Percentiles rank a stretch among this genome's conserved stretches.
phyloP scores from a whole-genome alignment of 495 filamentous ascomycete species.

The Chaetomium cochliodes region DNA sequence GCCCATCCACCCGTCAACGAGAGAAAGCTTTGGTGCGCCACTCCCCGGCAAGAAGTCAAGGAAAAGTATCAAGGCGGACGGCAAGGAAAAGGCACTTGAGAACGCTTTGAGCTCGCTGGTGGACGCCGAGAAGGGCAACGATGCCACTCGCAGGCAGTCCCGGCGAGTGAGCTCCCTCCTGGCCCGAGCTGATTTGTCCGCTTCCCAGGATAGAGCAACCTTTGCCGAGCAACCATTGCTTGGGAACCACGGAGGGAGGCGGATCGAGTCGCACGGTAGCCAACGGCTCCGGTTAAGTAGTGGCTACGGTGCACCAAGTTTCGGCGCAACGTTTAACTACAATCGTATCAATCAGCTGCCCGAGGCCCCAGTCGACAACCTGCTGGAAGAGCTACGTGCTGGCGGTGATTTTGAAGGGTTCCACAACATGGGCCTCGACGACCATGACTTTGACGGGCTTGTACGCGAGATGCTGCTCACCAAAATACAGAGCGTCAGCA shows the following conservation, averaged over 20 bases:
- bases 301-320: conserved; percentile 42
- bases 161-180: conserved; percentile 89
- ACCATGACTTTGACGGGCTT: conserved; percentile 65
- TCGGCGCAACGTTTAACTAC: conserved; percentile 39
- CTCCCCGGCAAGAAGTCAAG: conserved; percentile 46
- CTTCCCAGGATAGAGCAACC: conserved; percentile 66
- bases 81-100: conserved; percentile 58
- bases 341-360: conserved; percentile 51
- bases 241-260: conserved; percentile 48
- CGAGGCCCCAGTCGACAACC: conserved; percentile 67
- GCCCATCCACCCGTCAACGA: conserved; percentile 57
- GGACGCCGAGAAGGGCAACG: conserved; percentile 68
- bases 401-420: conserved; percentile 65
- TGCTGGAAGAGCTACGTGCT: conserved; percentile 66
- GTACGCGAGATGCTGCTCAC: conserved; percentile 70
- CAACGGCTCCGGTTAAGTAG: conserved; percentile 62
- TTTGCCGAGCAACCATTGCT: conserved; percentile 67
- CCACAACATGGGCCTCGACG: conserved; percentile 67
- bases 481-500: conserved; percentile 68
- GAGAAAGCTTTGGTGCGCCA: conserved; percentile 51
- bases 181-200: conserved; percentile 84
- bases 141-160: conserved; percentile 69
- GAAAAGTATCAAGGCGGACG: conserved; percentile 41
- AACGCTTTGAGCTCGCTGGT: conserved; percentile 66
- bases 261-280: conserved; percentile 72